Evolutionary conservation across 2,329 filamentous ascomycete genomes (phyloP), one percentile per base, ranked within the genome.

Genomic region (Ophiostoma sp.): DNA sequence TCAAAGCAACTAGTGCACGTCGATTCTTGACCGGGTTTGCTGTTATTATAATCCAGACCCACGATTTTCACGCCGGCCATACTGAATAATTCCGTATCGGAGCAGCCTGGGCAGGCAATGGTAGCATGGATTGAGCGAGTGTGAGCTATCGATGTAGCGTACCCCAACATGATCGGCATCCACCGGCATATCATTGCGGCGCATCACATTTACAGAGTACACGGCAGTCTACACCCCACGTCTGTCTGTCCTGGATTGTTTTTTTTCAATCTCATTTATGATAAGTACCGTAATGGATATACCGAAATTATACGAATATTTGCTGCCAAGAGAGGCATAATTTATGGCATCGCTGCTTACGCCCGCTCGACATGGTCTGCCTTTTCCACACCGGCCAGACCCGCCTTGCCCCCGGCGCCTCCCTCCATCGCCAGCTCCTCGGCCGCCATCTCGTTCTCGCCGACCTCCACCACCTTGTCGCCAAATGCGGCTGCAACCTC

Each of bases 401-500:
- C 57, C 11, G 57, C 57, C 57, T 62, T 62, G 52, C 27, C 27
- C 17, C 48, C 48, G 17, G 27, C 57, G 13, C 27, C 27, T 6
- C 57, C 57, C 4, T 62, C 57, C 57, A 62, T 62, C n/a, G 57
- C 57, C 27, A 62, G 57, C 57, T 65, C 35, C 62, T 65, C 62
- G 20, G 62, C 33, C 4, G 35, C 62, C 13, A 33, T 65, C 41
- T 68, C 68, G 33, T 41, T 64, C 20, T 66, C 68, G 60, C 65
- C 52, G 62, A 67, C 68, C 11, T 15, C 31, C 35, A 84, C 78
- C 6, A 84, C 80, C 54, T 79, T 78, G 71, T 84, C 82, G 35
- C 82, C 82, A 72, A 84, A 84, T 0, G 81, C 78, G 1, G 81
- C 80, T 0, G 82, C 82, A 69, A 84, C 81, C 73, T 83, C 82